Conservation (phyloP, 1,139 yeast species). For the Protomyces gravidus region DNA sequence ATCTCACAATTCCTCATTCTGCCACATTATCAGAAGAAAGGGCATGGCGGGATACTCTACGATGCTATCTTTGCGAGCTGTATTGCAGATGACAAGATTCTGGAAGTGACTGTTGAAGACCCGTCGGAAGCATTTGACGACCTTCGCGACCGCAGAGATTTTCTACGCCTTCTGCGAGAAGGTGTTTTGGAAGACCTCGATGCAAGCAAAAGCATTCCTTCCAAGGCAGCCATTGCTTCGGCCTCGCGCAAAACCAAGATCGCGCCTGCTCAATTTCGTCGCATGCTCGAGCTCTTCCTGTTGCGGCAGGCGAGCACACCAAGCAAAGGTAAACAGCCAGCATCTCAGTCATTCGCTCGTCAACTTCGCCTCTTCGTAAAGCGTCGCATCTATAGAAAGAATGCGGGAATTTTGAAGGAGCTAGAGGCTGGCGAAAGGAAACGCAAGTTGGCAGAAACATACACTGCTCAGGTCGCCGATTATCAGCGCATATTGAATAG, state of each 20-base stretch:
- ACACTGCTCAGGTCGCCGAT: conserved; percentile 61
- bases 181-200: not conserved
- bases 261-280: conserved; percentile 10
- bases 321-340: conserved; percentile 43
- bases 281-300: conserved; percentile 63
- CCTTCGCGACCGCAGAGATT: conserved; percentile 76
- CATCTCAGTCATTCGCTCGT: conserved; percentile 40
- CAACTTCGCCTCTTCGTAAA: conserved; percentile 60
- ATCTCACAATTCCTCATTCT: conserved; percentile 82
- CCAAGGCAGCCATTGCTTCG: conserved; percentile 49
- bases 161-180: conserved; percentile 47
- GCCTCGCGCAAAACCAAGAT: conserved; percentile 35
- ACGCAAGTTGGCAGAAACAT: conserved; percentile 74
- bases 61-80: conserved; percentile 53
- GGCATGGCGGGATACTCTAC: conserved; percentile 66
- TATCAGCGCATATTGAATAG: conserved; percentile 50
- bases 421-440: conserved; percentile 58
- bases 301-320: conserved; percentile 67
- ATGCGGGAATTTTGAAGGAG: conserved; percentile 66
- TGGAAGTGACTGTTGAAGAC: conserved; percentile 86
- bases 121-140: conserved; percentile 93
- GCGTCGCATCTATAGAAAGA: conserved; percentile 66
- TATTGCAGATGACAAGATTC: conserved; percentile 51
- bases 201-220: conserved; percentile 33
- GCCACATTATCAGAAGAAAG: conserved; percentile 71